Base-by-base conservation (phyloP, 2,329 filamentous ascomycete species). In the Calonectria multiphialidica region DNA sequence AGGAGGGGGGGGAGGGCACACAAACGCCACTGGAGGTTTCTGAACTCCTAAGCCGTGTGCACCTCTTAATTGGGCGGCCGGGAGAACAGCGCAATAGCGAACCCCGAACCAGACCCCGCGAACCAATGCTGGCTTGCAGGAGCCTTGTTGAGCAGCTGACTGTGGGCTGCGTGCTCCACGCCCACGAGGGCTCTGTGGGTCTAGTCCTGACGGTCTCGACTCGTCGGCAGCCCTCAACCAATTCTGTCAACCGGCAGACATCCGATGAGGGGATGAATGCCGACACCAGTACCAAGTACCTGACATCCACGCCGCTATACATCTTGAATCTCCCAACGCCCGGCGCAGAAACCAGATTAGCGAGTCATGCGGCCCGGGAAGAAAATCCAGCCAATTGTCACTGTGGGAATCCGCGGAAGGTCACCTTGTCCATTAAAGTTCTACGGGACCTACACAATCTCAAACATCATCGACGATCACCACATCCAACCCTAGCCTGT, bases 101-200 rank as follows among this genome's bases (percentile, higher is more conserved):
- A 62, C 57, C 57, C 57, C 57, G 57, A 62, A 64, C 61, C 44
- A 64, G 28, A 59, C 37, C 59, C 68, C 61, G 68, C 49, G 68
- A 55, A 70, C 68, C 68, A 66, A 66, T 28, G 45, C 21, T 47
- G 28, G 49, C 44, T 47, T 64, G 67, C 45, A 37, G 66, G 33
- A 45, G 57, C 57, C 55, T 50, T 23, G 40, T 30, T 62, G 57
- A 30, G 57, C 57, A 62, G 37, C 28, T 25, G 66, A 63, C 30
- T 30, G 55, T 62, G 55, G 66, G 66, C 25, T 68, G 55, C 15
- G 45, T 33, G 30, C 49, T 65, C 68, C 61, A 70, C 49, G 68
- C 15, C 68, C 68, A 70, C 68, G 68, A 70, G 68, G 68, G 42
- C 40, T 40, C 23, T 42, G 68, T 70, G 68, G 68, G 68, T 65